Evolutionary conservation across 352 stramenopile genomes (phyloP).

Genomic region (Pythium oligandrum): DNA sequence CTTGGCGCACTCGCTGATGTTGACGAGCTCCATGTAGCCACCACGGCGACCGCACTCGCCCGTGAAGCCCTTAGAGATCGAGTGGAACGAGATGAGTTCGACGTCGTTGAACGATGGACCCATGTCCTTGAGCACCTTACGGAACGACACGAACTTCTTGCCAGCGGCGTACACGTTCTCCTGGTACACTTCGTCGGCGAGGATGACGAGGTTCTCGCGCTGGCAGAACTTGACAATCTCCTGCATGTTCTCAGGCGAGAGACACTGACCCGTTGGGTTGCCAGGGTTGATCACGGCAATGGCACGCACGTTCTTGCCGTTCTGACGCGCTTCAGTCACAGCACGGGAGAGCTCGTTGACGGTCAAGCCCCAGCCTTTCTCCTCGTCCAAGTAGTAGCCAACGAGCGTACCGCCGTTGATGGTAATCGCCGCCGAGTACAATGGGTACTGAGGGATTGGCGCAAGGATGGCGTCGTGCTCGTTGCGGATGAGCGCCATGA

Average conservation of each 20-base stretch:
- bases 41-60: conserved; percentile 97
- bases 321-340: conserved; percentile 79
- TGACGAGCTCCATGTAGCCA: conserved; percentile 97
- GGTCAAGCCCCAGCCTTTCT: conserved; percentile 88
- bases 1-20: conserved; percentile 89
- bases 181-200: conserved; percentile 99
- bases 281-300: conserved; percentile 99
- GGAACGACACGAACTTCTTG: conserved; percentile 94
- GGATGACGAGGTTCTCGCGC: conserved; percentile 92
- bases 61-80: conserved; percentile 97
- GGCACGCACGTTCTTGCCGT: conserved; percentile 90
- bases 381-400: conserved; percentile 98
- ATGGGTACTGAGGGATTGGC: conserved; percentile 99
- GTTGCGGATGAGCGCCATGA: conserved; percentile 89
- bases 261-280: conserved; percentile 96
- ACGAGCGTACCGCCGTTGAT: conserved; percentile 93
- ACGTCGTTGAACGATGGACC: conserved; percentile 77
- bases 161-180: conserved; percentile 97
- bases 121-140: conserved; percentile 92
- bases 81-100: conserved; percentile 99
- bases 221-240: conserved; percentile 96
- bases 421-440: conserved; percentile 98
- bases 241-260: conserved; percentile 86
- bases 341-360: conserved; percentile 89
- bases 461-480: conserved; percentile 90